phyloP scores from a whole-genome alignment of 805 yeast species.

The Priceomyces fermenticarens region DNA sequence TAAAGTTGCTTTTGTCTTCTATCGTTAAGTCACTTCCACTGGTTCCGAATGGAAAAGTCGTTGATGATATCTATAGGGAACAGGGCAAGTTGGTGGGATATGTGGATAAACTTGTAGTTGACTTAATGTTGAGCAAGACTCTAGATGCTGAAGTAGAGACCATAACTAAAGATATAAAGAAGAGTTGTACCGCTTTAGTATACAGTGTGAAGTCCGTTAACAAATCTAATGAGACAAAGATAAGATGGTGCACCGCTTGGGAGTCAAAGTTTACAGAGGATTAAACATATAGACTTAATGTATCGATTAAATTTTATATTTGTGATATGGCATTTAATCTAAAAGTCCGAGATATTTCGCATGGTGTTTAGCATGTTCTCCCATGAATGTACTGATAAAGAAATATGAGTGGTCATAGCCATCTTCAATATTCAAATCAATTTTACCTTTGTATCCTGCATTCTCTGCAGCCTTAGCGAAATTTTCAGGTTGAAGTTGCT shows the following conservation, averaged over 20 bases:
- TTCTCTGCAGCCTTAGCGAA: conserved; percentile 59
- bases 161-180: conserved; percentile 21
- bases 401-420: conserved; percentile 92
- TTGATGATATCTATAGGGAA: conserved; percentile 46
- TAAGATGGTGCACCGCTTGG: conserved; percentile 61
- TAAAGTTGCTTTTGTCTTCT: conserved; percentile 57
- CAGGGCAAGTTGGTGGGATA: conserved; percentile 42
- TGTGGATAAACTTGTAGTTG: conserved; percentile 59
- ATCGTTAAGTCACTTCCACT: conserved; percentile 56
- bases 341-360: conserved; percentile 56
- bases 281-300: not conserved
- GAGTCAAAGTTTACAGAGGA: conserved; percentile 36
- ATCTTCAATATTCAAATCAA: conserved; percentile 61
- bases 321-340: conserved; percentile 4
- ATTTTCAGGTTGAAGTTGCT: conserved; percentile 74
- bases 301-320: not conserved
- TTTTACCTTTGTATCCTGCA: conserved; percentile 55
- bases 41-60: conserved; percentile 35
- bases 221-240: conserved; percentile 47
- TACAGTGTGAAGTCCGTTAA: conserved; percentile 46
- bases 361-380: conserved; percentile 82
- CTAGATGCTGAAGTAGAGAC: conserved; percentile 33
- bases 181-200: conserved; percentile 28
- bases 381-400: conserved; percentile 76
- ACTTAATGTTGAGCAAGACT: conserved; percentile 47